Conservation (phyloP, 805 yeast species). For the Saccharomyces mikatae region DNA sequence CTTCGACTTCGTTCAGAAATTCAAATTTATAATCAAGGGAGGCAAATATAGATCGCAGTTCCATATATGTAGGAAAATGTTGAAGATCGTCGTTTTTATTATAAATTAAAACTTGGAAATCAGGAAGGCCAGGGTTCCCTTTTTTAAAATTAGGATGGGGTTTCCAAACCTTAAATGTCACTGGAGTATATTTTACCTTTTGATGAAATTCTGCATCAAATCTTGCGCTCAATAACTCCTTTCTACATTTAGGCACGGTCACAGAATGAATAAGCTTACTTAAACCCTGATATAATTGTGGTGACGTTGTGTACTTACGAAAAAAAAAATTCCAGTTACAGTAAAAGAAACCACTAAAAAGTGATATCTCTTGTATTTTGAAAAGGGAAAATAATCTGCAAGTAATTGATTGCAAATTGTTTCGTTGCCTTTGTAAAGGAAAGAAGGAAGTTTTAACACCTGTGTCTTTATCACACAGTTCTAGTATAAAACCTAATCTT, state of each 20-base stretch:
- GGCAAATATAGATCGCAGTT: conserved; percentile 34
- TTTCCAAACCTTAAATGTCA: conserved; percentile 73
- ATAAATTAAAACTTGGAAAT: conserved; percentile 60
- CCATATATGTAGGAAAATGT: conserved; percentile 40
- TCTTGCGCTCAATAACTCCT: conserved; percentile 3
- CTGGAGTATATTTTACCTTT: conserved; percentile 1
- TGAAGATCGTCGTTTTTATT: conserved; percentile 33
- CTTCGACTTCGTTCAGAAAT: conserved; percentile 23
- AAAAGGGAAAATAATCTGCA: background rate
- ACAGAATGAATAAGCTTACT: conserved; percentile 22
- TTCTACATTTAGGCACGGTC: conserved; percentile 9
- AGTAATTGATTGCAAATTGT: background rate
- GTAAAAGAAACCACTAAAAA: conserved; percentile 17
- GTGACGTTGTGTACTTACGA: conserved; percentile 17
- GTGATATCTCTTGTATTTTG: conserved; percentile 1
- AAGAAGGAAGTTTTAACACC: conserved; percentile 8
- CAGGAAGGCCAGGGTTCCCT: conserved; percentile 60
- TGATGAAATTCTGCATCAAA: background rate
- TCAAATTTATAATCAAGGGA: conserved; percentile 28
- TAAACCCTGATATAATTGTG: conserved; percentile 27
- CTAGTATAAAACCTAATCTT: conserved; percentile 68
- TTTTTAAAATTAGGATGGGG: conserved; percentile 68
- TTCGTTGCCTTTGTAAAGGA: conserved; percentile 4
- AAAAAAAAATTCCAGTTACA: conserved; percentile 14
- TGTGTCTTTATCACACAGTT: conserved; percentile 17